Conservation (phyloP, 768 basidiomycete genomes). For the Lactarius hatsudake region DNA sequence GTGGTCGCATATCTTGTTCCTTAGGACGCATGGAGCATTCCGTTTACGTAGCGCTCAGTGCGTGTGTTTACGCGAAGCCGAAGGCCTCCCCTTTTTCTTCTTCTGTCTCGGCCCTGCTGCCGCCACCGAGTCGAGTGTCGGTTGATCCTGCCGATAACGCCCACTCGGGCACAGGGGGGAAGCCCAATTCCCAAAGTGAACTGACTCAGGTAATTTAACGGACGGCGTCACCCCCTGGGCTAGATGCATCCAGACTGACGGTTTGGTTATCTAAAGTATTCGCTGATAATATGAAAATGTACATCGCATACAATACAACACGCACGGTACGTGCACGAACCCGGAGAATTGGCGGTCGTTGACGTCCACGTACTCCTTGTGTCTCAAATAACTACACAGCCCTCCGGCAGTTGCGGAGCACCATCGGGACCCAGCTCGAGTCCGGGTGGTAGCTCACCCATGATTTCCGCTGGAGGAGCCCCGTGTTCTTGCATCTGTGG, state of each 20-base stretch:
- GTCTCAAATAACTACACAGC: constrained; percentile 33
- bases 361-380: neutral
- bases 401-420: constrained; percentile 45
- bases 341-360: neutral
- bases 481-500: constrained; percentile 77
- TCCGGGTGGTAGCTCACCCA: constrained; percentile 82
- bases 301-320: neutral
- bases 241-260: neutral
- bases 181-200: neutral
- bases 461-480: constrained; percentile 74
- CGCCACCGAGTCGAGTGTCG: constrained; percentile 3
- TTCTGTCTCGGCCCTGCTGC: neutral
- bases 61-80: neutral
- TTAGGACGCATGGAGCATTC: constrained; percentile 9
- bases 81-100: neutral
- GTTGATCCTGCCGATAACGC: constrained; percentile 17
- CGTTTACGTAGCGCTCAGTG: constrained; percentile 16
- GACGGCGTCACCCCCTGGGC: neutral
- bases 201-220: neutral
- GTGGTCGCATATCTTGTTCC: neutral
- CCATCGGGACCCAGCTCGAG: constrained; percentile 54
- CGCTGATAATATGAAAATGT: constrained; percentile 5
- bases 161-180: neutral
- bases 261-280: neutral
- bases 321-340: neutral